Evolutionary conservation across 2,329 filamentous ascomycete species (phyloP), one percentile per base, ranked within the genome.

Genomic region (Pseudogymnoascus sp.): DNA sequence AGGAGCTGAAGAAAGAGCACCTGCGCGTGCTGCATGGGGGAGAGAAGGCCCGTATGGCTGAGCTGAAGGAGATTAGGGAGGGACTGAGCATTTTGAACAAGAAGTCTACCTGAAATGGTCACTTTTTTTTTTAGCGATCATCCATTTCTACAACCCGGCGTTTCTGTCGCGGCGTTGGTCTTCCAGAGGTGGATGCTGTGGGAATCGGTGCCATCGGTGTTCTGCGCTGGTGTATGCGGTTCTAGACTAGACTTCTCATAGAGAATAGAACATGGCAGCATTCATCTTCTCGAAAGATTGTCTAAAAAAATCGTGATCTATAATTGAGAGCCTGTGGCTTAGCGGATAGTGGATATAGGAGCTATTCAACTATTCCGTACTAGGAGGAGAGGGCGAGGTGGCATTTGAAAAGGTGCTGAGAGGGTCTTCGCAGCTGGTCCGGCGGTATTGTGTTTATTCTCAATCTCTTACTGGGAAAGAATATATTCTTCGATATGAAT

Each of bases 1-100:
- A 76, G 57, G 68, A 73, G 14, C 67, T 82, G 57, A 79, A 77
- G 64, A 71, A 71, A 37, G 79, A 81, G 61, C 76, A 81, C 61
- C 15, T 53, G 47, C 47, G 47, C n/a, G 28, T 53, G 47, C 28
- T 53, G 28, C 47, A 33, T 20, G 47, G 47, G 18, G 47, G 47
- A 30, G 43, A 53, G 28, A 20, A 53, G 47, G 47, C 28, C 28
- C 47, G 28, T 2, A 53, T 53, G 47, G 47, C 28, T 5, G 47
- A 53, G 6, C 47, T 53, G n/a, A 53, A 53, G 47, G 47, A 53
- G 28, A 53, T 53, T 6, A 53, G 47, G 25, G 47, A 53, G 47
- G 28, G 47, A 20, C 47, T 53, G 15, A 53, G 47, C 28, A 53
- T 53, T n/a, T 20, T 53, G 47, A 53, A 53, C 47, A 53, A 53